Base-by-base conservation (phyloP, 139 green algal species). In the Auxenochlorella pyrenoidosa region DNA sequence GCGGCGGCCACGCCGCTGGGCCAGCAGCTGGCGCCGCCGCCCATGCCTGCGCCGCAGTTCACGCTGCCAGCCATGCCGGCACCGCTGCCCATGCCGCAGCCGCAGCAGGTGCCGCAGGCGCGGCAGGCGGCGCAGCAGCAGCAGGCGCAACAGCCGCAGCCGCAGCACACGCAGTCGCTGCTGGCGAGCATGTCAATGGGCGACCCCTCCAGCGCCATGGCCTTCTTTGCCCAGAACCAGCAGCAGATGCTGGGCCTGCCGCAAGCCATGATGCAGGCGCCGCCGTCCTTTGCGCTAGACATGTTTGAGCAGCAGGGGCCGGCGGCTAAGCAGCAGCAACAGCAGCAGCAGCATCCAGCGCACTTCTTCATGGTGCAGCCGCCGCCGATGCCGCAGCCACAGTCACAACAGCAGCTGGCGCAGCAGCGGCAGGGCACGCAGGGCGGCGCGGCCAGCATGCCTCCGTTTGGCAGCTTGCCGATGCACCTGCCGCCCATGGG, bases 221-320 rank as follows among this genome's bases (percentile, higher is more conserved):
- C 54, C 54, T 63, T 63, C 54, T 63, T 63, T 24, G 16, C 54
- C 15, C 75, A 82, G 75, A 10, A 41, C 43, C 41, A 63, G 44
- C 30, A 47, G 43, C 32, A 51, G 75, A 21, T 22, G 15, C 36
- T 59, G 51, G 21, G 30, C 47, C 24, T 41, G 40, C 34, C 41
- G 41, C 13, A 40, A 19, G 32, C 43, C 1, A 59, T 58, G 47
- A 47, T 43, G 43, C 43, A 47, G 13, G 40, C 73, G 44, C 75
- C 73, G 6, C 78, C 79, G 21, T 41, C 79, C 38, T 85, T 85
- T 59, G 79, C 79, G 4, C 59, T 85, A 0, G 79, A 85, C 40
- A 85, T 85, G 79, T 85, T 85, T 75, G 79, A n/a, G 24, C 59
- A 75, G 26, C 79, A 85, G 38, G 22, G 34, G 40, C 38, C 24